Base-by-base conservation (phyloP, 352 stramenopile genomes). In the Detonula confervacea region DNA sequence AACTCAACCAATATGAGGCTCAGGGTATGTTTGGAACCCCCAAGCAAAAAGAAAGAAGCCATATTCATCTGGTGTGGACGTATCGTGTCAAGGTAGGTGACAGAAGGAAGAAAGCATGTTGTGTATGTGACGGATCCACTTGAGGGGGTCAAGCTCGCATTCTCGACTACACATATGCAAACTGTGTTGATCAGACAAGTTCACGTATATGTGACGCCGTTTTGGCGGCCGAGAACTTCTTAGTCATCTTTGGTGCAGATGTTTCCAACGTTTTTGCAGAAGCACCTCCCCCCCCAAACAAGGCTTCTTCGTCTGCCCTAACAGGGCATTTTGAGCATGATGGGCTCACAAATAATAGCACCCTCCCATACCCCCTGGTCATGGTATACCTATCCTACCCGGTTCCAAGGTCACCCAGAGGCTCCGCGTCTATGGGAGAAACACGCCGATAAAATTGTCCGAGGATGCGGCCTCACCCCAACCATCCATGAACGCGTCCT, bases 331-430 rank as follows among this genome's bases (percentile, higher is more conserved):
- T 35, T 24, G 11, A 2, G 54, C 80, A 8, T 86, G 73, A 73
- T 86, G 65, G 56, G 27, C 39, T 8, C n/a, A 64, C 1, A 14
- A 59, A 1, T 52, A 67, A 44, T 42, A 51, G 8, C 12, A 22
- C 0, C 1, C 42, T 4, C 61, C 55, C 2, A 77, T 86, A 5
- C 67, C 67, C 29, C 0, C 33, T 20, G 65, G 59, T 4, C 49
- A 62, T 55, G 79, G 83, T 0, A 35, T 88, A 0, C 76, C 37
- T 4, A 39, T 67, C 18, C 59, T 55, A 1, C 2, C 9, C 1
- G 59, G 24, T 14, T 67, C 61, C 82, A 87, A 64, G 81, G 81
- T 2, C 70, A 88, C 25, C 81, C 71, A 37, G 74, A 89, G 81
- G 72, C 82, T 20, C 73, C 73, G 0, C 61, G 77, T 25, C 30